phyloP scores from a whole-genome alignment of 352 stramenopile genomes.

The Globisporangium solare region DNA sequence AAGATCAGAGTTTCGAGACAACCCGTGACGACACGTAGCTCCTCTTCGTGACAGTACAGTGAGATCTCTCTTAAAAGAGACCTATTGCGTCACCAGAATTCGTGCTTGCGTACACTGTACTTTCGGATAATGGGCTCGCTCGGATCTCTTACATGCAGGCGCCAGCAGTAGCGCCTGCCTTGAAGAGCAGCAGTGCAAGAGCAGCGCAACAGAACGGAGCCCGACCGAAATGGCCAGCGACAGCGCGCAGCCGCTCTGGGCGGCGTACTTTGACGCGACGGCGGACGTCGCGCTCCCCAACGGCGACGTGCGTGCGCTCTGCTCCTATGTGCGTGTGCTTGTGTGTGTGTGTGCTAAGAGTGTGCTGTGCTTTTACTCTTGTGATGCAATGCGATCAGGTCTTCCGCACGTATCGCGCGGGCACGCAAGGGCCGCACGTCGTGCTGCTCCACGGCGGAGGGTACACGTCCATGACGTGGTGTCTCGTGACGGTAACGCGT shows the following conservation, averaged over 20 bases:
- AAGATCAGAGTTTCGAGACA: too few relatives aligned
- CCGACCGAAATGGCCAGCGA: not conserved
- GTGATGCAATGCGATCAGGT: conserved; percentile 25
- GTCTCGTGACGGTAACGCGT: conserved; percentile 52
- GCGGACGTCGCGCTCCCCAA: conserved; percentile 57
- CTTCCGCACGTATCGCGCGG: conserved; percentile 77
- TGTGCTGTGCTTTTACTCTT: not conserved
- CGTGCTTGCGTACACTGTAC: too few relatives aligned
- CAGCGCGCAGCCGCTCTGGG: conserved; percentile 35
- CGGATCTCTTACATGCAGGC: too few relatives aligned
- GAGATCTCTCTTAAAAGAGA: too few relatives aligned
- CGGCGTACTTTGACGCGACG: conserved; percentile 69
- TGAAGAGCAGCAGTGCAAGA: too few relatives aligned
- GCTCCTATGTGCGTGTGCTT: not conserved
- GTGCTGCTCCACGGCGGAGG: conserved; percentile 83
- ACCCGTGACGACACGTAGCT: too few relatives aligned
- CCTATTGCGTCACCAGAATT: too few relatives aligned
- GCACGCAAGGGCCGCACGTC: conserved; percentile 58
- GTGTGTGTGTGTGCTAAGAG: not conserved
- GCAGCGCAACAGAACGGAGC: too few relatives aligned
- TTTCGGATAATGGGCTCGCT: too few relatives aligned
- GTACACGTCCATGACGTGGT: conserved; percentile 87
- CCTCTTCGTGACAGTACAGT: too few relatives aligned
- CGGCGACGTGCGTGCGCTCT: conserved; percentile 44
- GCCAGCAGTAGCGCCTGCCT: too few relatives aligned